A percentile compares a stretch with the other conserved stretches of the same genome.
Evolutionary conservation across 2,329 filamentous ascomycete genomes (phyloP).

Genomic region (Coniochaeta hoffmannii): DNA sequence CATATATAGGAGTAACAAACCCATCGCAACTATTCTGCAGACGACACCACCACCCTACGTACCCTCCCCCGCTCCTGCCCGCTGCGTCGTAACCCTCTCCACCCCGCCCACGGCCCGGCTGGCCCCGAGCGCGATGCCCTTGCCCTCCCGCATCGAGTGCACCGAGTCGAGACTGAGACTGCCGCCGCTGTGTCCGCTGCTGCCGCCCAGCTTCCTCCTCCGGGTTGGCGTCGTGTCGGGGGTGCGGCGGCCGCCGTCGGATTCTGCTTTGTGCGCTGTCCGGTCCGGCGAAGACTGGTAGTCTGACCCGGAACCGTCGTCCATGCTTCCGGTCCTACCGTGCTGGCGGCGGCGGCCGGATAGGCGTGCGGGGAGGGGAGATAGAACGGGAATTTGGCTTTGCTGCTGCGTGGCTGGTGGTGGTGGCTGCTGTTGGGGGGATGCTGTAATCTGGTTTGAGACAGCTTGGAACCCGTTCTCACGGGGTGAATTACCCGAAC

Average conservation of each 20-base stretch:
- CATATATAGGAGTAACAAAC: no score
- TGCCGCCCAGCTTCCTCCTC: conserved; percentile 7
- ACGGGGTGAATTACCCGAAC: background rate
- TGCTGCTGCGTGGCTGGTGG: background rate
- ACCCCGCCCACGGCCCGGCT: conserved; percentile 27
- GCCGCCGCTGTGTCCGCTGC: conserved; percentile 22
- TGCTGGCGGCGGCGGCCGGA: background rate
- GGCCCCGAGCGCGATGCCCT: conserved; percentile 32
- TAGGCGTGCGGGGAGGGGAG: background rate
- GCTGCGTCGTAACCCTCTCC: conserved; percentile 15
- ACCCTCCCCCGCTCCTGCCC: background rate
- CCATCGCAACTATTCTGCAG: no score
- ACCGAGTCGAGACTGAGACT: conserved; percentile 30
- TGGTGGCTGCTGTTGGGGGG: background rate
- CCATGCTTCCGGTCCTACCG: background rate
- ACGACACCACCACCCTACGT: background rate
- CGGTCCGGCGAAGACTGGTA: background rate
- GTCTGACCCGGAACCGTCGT: background rate
- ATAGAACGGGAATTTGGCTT: background rate
- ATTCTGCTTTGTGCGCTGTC: background rate
- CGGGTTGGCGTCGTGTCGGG: background rate
- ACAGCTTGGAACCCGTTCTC: background rate
- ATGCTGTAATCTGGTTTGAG: background rate
- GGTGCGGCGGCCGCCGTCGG: background rate
- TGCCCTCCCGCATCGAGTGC: conserved; percentile 22